Base-by-base conservation (phyloP, 2,329 filamentous ascomycete species). In the Aureobasidium sp. region DNA sequence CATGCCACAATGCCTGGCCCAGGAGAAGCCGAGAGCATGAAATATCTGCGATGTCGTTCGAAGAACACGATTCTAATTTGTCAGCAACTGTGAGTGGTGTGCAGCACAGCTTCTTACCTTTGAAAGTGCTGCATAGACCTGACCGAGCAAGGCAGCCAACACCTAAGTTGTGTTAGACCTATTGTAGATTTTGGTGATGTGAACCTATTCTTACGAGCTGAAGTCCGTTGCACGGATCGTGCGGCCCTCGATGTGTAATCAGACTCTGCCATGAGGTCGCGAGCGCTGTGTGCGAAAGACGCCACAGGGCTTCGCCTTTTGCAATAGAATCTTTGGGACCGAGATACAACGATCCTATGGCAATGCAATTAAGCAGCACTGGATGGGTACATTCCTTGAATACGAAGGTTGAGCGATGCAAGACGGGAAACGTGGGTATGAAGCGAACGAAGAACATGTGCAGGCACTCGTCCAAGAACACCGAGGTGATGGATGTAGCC, bases 371-470 rank as follows among this genome's bases (percentile, higher is more conserved):
- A 0, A 79, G 66, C 1, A 79, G 66, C 15, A 79, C 66, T 17
- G 76, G 72, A 61, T 78, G 76, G 0, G 74, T 74, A 65, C 75
- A 78, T 63, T 79, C 76, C 47, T 74, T 70, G 59, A 78, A 78
- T 1, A 78, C 71, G 29, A 79, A 79, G 0, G 76, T 79, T 36
- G 76, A 72, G 63, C 74, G 70, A 67, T 79, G 76, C 17, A 79
- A 65, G n/a, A 79, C 70, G 5, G 76, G 77, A 60, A 79, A 79
- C 1, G 76, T 78, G 3, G 77, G 77, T 29, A 78, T 77, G 62
- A 79, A 78, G 17, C 75, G 72, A 15, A 72, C 71, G 61, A 79
- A 79, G 67, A 79, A 79, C 75, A 79, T 78, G 62, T 79, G 77
- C 17, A 79, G 66, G 64, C 76, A 78, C 64, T 77, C 75, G 59